These are phyloP conservation scores for Tetracentron sinense DNA, from an alignment of 164 flowering plant genomes.

Conservation along the genomic window DNA sequence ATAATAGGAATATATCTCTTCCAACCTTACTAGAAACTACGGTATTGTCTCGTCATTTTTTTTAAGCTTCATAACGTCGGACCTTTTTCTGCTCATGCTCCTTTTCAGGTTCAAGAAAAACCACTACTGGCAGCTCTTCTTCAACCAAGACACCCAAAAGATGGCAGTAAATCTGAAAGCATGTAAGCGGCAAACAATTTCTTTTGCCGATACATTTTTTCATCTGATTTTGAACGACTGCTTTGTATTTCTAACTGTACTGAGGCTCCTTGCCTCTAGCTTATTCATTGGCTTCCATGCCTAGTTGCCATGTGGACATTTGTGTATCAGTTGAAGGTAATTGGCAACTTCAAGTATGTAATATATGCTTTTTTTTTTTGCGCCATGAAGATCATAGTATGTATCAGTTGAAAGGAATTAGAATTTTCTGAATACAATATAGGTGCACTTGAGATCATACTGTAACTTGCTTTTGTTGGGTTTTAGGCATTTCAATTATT, in stretches of 20 bases:
- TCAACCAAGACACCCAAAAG: conserved; percentile 13
- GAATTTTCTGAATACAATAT: no score
- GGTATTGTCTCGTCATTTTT: no score
- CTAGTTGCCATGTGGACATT: neutral
- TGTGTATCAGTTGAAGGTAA: conserved; percentile 5
- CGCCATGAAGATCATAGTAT: no score
- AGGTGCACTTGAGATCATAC: no score
- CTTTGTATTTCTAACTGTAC: neutral
- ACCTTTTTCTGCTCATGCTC: neutral
- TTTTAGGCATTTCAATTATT: neutral
- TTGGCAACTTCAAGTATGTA: conserved; percentile 9
- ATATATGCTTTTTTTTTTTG: neutral
- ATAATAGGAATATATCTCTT: neutral
- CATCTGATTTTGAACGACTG: neutral
- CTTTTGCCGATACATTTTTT: neutral
- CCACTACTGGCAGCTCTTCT: conserved; percentile 9
- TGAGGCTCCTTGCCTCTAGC: conserved; percentile 13
- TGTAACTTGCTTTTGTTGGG: neutral
- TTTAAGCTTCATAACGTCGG: no score
- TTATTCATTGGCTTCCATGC: no score
- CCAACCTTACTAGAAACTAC: no score
- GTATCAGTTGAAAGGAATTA: no score
- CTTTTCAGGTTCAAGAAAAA: conserved; percentile 18
- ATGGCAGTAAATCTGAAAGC: conserved; percentile 11
- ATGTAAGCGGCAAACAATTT: neutral